These are phyloP conservation scores for Talaromyces sp. DNA, from an alignment of 2,329 filamentous ascomycete genomes.

Conservation along the genomic window DNA sequence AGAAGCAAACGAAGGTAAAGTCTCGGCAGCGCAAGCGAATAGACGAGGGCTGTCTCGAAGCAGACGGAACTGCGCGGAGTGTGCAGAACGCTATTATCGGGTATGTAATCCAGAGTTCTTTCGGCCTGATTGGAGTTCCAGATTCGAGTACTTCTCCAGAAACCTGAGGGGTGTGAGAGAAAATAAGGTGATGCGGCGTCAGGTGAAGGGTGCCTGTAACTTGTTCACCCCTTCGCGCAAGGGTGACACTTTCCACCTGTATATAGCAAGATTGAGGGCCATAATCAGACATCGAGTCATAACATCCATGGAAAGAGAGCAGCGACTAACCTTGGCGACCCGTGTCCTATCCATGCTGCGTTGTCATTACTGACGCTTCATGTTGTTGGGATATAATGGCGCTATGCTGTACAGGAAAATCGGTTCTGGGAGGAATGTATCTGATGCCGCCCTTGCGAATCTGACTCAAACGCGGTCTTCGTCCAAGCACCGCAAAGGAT, in stretches of 20 bases:
- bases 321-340: slow-evolving; percentile 37
- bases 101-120: slow-evolving; percentile 90
- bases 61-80: slow-evolving; percentile 67
- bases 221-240: slow-evolving; percentile 53
- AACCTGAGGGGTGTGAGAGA: slow-evolving; percentile 51
- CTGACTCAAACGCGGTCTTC: not conserved
- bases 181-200: slow-evolving; percentile 61
- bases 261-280: not conserved
- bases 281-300: not conserved
- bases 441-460: not conserved
- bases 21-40: slow-evolving; percentile 88
- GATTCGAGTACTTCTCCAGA: slow-evolving; percentile 37
- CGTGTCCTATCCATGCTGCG: slow-evolving; percentile 42
- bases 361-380: slow-evolving; percentile 27
- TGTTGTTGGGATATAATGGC: slow-evolving; percentile 18
- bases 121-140: slow-evolving; percentile 43
- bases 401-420: not conserved
- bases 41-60: slow-evolving; percentile 68
- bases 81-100: slow-evolving; percentile 82
- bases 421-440: not conserved
- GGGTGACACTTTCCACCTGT: slow-evolving; percentile 54
- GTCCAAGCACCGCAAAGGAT: not conserved
- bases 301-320: slow-evolving; percentile 3
- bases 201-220: slow-evolving; percentile 59
- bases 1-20: slow-evolving; percentile 90